These are phyloP conservation scores for Fraxinus sp. DNA, from an alignment of 305 asterid species.

Conservation along the genomic window DNA sequence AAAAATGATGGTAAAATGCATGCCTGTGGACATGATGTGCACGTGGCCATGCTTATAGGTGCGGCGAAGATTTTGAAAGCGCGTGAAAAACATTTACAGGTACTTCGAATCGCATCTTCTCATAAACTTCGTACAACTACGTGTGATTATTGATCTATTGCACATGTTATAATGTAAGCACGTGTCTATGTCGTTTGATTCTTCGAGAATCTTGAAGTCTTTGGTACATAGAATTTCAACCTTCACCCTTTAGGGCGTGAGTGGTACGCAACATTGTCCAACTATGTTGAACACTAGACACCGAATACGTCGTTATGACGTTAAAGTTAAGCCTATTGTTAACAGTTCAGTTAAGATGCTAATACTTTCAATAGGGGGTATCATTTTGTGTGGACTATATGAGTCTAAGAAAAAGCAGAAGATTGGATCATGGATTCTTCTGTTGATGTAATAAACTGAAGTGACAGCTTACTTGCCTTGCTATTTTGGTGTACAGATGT, in stretches of 20 bases:
- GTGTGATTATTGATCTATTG: neutral
- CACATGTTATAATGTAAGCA: neutral
- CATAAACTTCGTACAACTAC: neutral
- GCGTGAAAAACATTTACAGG: constrained; percentile 60
- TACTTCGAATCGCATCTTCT: constrained; percentile 14
- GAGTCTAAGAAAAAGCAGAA: neutral
- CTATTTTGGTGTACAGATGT: too few relatives aligned
- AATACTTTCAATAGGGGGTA: constrained; percentile 12
- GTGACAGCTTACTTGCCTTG: constrained; percentile 2
- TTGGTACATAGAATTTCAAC: constrained; percentile 2
- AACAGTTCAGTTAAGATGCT: constrained; percentile 4
- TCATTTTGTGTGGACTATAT: constrained; percentile 1
- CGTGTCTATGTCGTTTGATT: neutral
- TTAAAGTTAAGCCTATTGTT: constrained; percentile 12
- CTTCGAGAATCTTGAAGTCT: constrained; percentile 18
- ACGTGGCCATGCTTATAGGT: constrained; percentile 88
- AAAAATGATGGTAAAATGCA: constrained; percentile 79
- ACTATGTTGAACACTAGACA: neutral
- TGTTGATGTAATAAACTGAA: constrained; percentile 19
- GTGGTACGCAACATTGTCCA: neutral
- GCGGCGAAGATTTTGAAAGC: constrained; percentile 73
- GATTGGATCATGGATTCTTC: constrained; percentile 1
- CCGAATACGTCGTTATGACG: neutral
- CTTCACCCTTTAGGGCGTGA: neutral
- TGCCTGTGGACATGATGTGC: constrained; percentile 97